Conservation (phyloP, 108 stramenopile species). For the Asterionellopsis glacialis region DNA sequence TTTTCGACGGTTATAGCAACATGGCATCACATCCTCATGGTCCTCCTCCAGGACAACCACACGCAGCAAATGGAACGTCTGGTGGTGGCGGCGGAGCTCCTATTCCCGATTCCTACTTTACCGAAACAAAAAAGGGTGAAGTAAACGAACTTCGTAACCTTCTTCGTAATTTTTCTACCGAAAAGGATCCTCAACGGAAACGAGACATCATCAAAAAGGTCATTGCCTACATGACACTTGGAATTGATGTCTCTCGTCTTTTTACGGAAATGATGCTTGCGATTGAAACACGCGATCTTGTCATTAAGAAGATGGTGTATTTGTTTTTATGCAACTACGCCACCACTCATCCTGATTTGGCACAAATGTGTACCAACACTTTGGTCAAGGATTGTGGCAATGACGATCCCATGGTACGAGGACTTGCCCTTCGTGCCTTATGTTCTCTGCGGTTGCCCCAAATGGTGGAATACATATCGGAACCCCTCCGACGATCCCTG, state of each 20-base stretch:
- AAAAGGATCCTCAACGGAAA: conserved; percentile 89
- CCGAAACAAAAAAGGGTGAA: conserved; percentile 93
- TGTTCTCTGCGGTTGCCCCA: conserved; percentile 90
- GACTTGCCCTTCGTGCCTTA: conserved; percentile 92
- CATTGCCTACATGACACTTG: conserved; percentile 99
- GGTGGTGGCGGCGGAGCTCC: conserved; percentile 16
- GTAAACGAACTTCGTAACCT: conserved; percentile 92
- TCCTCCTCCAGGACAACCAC: no score
- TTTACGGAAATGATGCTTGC: conserved; percentile 99
- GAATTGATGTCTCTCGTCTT: conserved; percentile 98
- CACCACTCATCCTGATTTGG: conserved; percentile 92
- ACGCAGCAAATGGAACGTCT: no score
- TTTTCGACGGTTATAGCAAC: no score
- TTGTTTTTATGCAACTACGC: conserved; percentile 98
- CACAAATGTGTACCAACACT: conserved; percentile 99
- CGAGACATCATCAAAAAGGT: conserved; percentile 99
- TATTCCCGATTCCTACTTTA: conserved; percentile 90
- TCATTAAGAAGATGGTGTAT: conserved; percentile 99
- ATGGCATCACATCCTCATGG: no score
- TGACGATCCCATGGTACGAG: conserved; percentile 99
- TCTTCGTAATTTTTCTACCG: conserved; percentile 86
- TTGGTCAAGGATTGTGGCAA: conserved; percentile 95
- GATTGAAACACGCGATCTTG: conserved; percentile 93
- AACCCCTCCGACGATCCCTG: conserved; percentile 79
- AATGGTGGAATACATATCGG: conserved; percentile 95